Conservation (phyloP, 768 basidiomycete genomes). For the Kwoniella mangroviensis region DNA sequence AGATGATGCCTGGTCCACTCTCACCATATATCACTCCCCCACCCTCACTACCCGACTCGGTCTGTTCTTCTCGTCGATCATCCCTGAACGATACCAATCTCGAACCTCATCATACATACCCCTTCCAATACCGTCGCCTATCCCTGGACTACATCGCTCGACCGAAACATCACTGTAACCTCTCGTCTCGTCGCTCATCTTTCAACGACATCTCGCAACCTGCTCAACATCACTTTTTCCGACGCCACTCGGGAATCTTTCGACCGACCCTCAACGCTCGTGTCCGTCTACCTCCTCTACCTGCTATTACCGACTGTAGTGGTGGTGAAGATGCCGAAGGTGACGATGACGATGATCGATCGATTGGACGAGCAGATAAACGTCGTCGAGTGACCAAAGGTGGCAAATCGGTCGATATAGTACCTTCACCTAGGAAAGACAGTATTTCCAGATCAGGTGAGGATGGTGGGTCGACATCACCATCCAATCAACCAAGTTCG, state of each 20-base stretch:
- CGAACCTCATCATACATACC: constrained; percentile 7
- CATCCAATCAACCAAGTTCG: not conserved
- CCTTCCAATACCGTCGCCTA: constrained; percentile 1
- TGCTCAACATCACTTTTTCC: not conserved
- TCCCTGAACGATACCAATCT: not conserved
- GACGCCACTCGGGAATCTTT: not conserved
- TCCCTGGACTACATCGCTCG: not conserved
- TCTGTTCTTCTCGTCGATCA: not conserved
- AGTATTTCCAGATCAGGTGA: not conserved
- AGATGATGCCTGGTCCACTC: constrained; percentile 5
- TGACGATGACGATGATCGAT: constrained; percentile 11
- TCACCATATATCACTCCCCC: constrained; percentile 44
- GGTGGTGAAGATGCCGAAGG: constrained; percentile 17
- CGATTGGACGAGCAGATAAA: constrained; percentile 29
- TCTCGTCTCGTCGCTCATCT: constrained; percentile 2
- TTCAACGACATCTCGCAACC: not conserved
- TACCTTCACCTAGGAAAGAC: constrained; percentile 15
- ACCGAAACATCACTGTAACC: not conserved
- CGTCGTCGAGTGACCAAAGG: constrained; percentile 25
- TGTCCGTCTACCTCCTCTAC: not conserved
- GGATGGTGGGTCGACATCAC: constrained; percentile 10
- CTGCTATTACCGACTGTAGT: constrained; percentile 2
- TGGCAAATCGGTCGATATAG: constrained; percentile 14
- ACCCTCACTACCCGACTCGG: constrained; percentile 29
- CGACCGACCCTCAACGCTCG: not conserved